These are phyloP conservation scores for Dictyostelium brefeldianum DNA, from an alignment of 78 protist genomes.

Conservation along the genomic window DNA sequence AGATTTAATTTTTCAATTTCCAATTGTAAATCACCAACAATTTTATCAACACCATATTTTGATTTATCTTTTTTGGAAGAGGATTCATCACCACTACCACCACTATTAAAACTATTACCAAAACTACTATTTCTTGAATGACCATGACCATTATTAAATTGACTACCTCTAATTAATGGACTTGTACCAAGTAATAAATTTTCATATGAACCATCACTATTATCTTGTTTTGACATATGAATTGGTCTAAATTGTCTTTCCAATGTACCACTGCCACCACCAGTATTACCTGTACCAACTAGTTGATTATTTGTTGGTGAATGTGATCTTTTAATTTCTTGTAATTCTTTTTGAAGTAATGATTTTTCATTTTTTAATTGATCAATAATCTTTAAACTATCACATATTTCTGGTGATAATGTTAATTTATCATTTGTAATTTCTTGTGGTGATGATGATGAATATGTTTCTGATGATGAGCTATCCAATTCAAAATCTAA, in stretches of 20 bases:
- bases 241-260: conserved; percentile 20
- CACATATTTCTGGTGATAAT: conserved; percentile 22
- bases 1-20: conserved; percentile 50
- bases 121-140: conserved; percentile 7
- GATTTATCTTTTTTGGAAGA: conserved; percentile 54
- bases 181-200: not conserved
- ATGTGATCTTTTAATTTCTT: conserved; percentile 3
- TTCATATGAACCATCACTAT: conserved; percentile 15
- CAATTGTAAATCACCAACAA: conserved; percentile 33
- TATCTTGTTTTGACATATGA: conserved; percentile 5
- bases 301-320: not conserved
- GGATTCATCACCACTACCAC: conserved; percentile 44
- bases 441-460: conserved; percentile 31
- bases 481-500: conserved; percentile 41
- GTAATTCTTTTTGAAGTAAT: conserved; percentile 8
- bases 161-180: not conserved
- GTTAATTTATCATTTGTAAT: conserved; percentile 21
- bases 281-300: not conserved
- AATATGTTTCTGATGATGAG: conserved; percentile 49
- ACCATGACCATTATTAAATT: not conserved
- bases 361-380: conserved; percentile 7
- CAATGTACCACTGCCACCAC: not conserved
- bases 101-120: not conserved
- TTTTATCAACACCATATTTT: conserved; percentile 73
- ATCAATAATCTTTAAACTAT: conserved; percentile 7